phyloP scores from a whole-genome alignment of 352 stramenopile genomes.

The Phytophthora uliginosa region DNA sequence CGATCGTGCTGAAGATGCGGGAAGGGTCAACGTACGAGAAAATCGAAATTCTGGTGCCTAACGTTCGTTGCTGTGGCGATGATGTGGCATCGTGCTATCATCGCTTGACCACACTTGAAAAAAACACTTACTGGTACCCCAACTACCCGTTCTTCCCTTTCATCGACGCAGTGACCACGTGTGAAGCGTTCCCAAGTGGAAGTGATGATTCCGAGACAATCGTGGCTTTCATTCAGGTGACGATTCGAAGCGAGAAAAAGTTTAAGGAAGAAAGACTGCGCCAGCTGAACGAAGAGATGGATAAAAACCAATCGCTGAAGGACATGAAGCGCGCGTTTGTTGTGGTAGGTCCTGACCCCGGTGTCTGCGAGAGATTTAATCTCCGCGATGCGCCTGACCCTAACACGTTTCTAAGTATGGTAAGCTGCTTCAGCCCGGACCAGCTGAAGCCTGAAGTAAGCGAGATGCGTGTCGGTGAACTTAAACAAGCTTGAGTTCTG shows the following conservation, averaged over 20 bases:
- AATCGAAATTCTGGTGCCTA: conserved; percentile 24
- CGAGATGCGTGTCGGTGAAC: not conserved
- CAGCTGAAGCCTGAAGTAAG: conserved; percentile 16
- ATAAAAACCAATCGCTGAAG: conserved; percentile 18
- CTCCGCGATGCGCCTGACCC: conserved; percentile 17
- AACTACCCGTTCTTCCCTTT: conserved; percentile 28
- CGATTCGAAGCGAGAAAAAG: conserved; percentile 19
- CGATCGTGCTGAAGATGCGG: conserved; percentile 29
- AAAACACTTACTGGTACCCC: conserved; percentile 29
- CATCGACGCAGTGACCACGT: conserved; percentile 29
- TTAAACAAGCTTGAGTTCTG: not conserved
- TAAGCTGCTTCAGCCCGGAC: conserved; percentile 22
- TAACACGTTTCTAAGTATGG: conserved; percentile 16
- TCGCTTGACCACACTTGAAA: conserved; percentile 21
- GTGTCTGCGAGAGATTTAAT: conserved; percentile 23
- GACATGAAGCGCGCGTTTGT: conserved; percentile 26
- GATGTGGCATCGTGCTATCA: conserved; percentile 19
- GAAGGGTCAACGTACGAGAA: conserved; percentile 24
- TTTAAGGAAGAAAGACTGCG: conserved; percentile 21
- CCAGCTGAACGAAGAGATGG: conserved; percentile 24
- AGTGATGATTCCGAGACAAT: conserved; percentile 7
- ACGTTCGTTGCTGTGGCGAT: conserved; percentile 20
- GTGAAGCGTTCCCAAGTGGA: conserved; percentile 21
- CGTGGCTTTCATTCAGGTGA: too few relatives aligned
- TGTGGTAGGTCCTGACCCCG: conserved; percentile 16